Evolutionary conservation across 2,329 filamentous ascomycete species (phyloP).

Genomic region (Exutisphaerella laricina): DNA sequence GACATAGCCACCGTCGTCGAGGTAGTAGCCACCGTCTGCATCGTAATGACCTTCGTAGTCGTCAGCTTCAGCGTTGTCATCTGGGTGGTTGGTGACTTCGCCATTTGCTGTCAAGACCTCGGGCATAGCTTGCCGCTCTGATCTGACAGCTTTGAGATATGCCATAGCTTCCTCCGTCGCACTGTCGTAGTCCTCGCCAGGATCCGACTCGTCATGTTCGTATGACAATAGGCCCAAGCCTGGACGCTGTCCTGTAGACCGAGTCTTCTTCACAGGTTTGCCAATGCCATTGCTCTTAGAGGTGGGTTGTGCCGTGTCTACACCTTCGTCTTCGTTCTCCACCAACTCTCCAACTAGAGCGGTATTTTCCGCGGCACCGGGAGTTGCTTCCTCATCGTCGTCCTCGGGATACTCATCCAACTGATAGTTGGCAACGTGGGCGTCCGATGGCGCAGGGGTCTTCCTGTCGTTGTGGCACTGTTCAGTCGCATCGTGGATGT

Average conservation of each 20-base stretch:
- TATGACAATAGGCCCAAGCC: conserved; percentile 23
- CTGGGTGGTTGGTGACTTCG: conserved; percentile 5
- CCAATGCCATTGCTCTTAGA: background rate
- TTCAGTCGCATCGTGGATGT: conserved; percentile 6
- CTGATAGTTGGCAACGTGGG: conserved; percentile 15
- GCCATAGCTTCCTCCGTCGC: conserved; percentile 31
- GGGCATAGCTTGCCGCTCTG: conserved; percentile 26
- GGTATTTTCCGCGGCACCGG: conserved; percentile 1
- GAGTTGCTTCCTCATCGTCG: conserved; percentile 10
- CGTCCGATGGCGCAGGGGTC: conserved; percentile 1
- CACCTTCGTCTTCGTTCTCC: conserved; percentile 1
- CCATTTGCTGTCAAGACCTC: conserved; percentile 22
- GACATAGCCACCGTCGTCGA: conserved; percentile 73
- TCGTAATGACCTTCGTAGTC: conserved; percentile 23
- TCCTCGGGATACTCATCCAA: conserved; percentile 13
- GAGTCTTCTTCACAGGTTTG: conserved; percentile 12
- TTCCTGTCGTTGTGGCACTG: background rate
- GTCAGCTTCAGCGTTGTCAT: conserved; percentile 24
- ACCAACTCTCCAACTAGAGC: background rate
- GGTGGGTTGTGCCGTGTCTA: background rate
- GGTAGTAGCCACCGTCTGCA: conserved; percentile 52
- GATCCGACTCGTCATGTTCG: conserved; percentile 22
- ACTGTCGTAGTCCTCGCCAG: conserved; percentile 20
- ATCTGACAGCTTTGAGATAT: conserved; percentile 30
- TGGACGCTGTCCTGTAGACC: conserved; percentile 23